A percentile compares a stretch with the other conserved stretches of the same genome.
phyloP scores from a whole-genome alignment of 768 basidiomycete species.

The Trametes gibbosa region DNA sequence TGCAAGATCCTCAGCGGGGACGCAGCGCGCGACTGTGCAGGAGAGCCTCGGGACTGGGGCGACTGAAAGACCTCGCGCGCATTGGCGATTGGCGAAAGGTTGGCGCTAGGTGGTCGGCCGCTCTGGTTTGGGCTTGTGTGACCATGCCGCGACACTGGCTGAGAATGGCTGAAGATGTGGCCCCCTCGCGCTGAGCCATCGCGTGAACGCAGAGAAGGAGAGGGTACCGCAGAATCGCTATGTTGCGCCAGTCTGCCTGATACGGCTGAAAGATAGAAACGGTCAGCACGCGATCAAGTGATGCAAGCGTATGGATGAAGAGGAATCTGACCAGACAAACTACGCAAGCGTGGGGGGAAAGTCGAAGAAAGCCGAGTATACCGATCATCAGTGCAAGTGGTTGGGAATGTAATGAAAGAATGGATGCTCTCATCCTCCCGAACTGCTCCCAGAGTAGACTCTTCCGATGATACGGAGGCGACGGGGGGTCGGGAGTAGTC shows the following conservation, averaged over 20 bases:
- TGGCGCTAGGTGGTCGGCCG: constrained; percentile 6
- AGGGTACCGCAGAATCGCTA: constrained; percentile 36
- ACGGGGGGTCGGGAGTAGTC: neutral
- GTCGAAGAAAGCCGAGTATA: neutral
- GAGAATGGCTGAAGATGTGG: constrained; percentile 6
- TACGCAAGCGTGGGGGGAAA: neutral
- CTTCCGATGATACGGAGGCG: neutral
- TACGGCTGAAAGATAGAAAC: constrained; percentile 22
- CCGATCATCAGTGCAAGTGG: neutral
- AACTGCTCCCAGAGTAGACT: neutral
- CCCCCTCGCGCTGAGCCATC: constrained; percentile 17
- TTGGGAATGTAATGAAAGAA: neutral
- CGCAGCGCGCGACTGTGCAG: constrained; percentile 39
- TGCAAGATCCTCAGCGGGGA: constrained; percentile 60
- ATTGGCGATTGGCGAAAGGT: constrained; percentile 21
- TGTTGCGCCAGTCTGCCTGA: constrained; percentile 26
- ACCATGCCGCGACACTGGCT: constrained; percentile 13
- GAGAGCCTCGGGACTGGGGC: constrained; percentile 26
- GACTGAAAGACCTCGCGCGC: constrained; percentile 27
- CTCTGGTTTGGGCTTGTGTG: neutral
- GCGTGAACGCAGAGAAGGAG: constrained; percentile 29
- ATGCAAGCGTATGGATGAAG: neutral
- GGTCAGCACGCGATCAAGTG: neutral
- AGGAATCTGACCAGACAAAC: constrained; percentile 1
- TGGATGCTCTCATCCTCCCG: constrained; percentile 3